Base-by-base conservation (phyloP, 148 eudicot species). In the Silene uniflora region DNA sequence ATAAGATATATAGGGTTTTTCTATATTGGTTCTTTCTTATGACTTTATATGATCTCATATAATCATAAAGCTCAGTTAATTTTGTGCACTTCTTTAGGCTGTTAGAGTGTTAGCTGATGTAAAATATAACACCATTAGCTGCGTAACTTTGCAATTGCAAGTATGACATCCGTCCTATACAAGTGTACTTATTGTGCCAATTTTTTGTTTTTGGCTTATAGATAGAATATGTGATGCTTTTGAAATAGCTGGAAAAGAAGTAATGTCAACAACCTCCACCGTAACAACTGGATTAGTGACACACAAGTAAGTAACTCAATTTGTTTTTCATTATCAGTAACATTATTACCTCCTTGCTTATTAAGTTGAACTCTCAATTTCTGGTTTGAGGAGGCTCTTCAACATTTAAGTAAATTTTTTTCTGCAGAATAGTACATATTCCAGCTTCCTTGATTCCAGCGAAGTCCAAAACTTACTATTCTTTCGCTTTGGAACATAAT, bases 201-300 rank as follows among this genome's bases (percentile, higher is more conserved):
- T 5, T 24, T 32, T 64, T 65, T 59, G n/a, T 61, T 39, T 58
- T 54, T 64, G 79, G 71, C 44, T 67, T 65, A 71, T 81, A 91
- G 97, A 85, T 86, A 92, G 84, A 88, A 75, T 95, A 39, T 92
- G 96, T 76, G 99, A 95, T 83, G 98, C 98, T 76, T 86, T 85
- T 83, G 99, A 95, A 90, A 90, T 95, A 59, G 84, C 99, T 77
- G 98, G 99, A 71, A 95, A 87, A 86, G 88, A 91, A 77, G 97
- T 92, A 17, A 89, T 92, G 98, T 86, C 90, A 62, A 92, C 98
- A 62, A 81, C 91, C 62, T 87, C 92, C 73, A 95, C 94, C 76
- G 99, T 95, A 75, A 92, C 98, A 54, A 91, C 98, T 18, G 93
- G 85, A 67, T 83, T 90, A 70, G 97, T 95, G 72, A 86, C 92